Conservation (phyloP, 2,329 filamentous ascomycete genomes). For the Niveomyces coronatus region DNA sequence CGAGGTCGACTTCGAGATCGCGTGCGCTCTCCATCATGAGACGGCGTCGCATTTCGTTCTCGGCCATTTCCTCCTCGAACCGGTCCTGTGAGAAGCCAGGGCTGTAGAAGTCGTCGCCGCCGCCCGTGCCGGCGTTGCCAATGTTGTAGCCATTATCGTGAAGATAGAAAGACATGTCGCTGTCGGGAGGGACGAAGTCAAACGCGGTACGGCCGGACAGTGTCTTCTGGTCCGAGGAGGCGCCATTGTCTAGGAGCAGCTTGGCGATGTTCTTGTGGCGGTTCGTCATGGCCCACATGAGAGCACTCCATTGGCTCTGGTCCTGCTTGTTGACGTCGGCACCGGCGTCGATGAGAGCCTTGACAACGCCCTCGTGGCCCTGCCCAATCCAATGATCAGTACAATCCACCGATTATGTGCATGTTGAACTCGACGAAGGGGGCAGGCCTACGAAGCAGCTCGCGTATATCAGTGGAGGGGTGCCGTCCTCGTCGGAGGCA, state of each 20-base stretch:
- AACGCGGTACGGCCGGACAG: conserved; percentile 88
- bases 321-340: conserved; percentile 89
- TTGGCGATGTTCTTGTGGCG: conserved; percentile 94
- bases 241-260: conserved; percentile 80
- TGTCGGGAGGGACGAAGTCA: conserved; percentile 90
- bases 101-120: conserved; percentile 94
- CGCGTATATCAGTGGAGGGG: conserved; percentile 91
- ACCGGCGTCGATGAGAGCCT: conserved; percentile 72
- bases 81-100: conserved; percentile 84
- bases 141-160: conserved; percentile 91
- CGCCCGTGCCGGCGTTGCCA: conserved; percentile 65
- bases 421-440: too few species aligned
- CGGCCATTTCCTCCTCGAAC: conserved; percentile 95
- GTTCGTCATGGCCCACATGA: conserved; percentile 99
- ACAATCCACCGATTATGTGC: too few species aligned
- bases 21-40: conserved; percentile 99
- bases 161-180: conserved; percentile 91
- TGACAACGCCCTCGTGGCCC: conserved; percentile 85
- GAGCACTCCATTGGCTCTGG: conserved; percentile 89
- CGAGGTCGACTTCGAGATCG: conserved; percentile 91
- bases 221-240: conserved; percentile 92
- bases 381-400: conserved; percentile 23
- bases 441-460: conserved; percentile 73
- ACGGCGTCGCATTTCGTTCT: conserved; percentile 86
- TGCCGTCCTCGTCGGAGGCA: conserved; percentile 84